These are phyloP conservation scores for Fraxinus pennsylvanica DNA, from an alignment of 257 asterid species.

Conservation along the genomic window DNA sequence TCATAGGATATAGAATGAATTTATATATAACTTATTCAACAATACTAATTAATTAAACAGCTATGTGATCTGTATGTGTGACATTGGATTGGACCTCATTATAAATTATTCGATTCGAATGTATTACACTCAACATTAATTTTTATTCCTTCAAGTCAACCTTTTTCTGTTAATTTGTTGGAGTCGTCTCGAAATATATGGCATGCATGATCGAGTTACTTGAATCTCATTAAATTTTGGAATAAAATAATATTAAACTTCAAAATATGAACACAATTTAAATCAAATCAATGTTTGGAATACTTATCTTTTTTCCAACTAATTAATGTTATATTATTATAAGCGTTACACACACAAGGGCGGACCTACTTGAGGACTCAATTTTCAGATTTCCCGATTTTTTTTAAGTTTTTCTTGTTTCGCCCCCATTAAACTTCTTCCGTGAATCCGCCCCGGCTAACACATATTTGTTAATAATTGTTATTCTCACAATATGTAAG, in stretches of 20 bases:
- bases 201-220: constrained; percentile 27
- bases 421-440: too few relatives aligned
- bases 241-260: constrained; percentile 16
- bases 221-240: constrained; percentile 24
- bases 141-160: constrained; percentile 29
- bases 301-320: neutral
- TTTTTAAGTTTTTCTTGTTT: too few relatives aligned
- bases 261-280: constrained; percentile 34
- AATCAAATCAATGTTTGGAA: constrained; percentile 31
- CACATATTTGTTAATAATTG: neutral
- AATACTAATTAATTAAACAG: constrained; percentile 25
- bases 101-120: constrained; percentile 27
- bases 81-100: constrained; percentile 12
- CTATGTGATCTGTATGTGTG: constrained; percentile 17
- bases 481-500: neutral
- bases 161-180: constrained; percentile 1
- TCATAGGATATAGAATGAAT: constrained; percentile 29
- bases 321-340: too few relatives aligned
- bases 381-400: too few relatives aligned
- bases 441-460: too few relatives aligned
- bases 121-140: constrained; percentile 31
- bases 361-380: too few relatives aligned
- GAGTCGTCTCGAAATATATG: neutral
- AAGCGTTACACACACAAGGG: too few relatives aligned
- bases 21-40: constrained; percentile 12